These are phyloP conservation scores for Carpinus viminea DNA, from an alignment of 306 rosid genomes.

Conservation along the genomic window DNA sequence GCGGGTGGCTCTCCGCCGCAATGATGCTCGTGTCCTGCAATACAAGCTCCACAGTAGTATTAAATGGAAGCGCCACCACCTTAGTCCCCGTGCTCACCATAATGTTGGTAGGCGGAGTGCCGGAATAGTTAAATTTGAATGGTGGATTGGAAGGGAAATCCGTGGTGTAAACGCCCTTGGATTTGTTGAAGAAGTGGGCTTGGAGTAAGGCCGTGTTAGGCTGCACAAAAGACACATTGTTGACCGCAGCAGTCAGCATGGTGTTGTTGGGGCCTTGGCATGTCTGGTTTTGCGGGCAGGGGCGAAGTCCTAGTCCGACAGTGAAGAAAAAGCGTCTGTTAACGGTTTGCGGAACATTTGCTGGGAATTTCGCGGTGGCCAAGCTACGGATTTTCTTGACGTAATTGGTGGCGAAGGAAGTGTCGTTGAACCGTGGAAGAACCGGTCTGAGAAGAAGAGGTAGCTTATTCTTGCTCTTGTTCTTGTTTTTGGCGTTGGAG, in stretches of 20 bases:
- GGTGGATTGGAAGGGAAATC: slow-evolving; percentile 70
- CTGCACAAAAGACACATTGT: slow-evolving; percentile 68
- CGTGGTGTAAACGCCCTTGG: slow-evolving; percentile 55
- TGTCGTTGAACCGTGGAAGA: slow-evolving; percentile 64
- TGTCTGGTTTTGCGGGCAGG: slow-evolving; percentile 47
- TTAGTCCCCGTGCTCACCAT: slow-evolving; percentile 56
- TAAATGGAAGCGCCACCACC: slow-evolving; percentile 49
- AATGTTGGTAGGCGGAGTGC: slow-evolving; percentile 58
- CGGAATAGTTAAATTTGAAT: slow-evolving; percentile 65
- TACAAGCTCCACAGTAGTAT: slow-evolving; percentile 59
- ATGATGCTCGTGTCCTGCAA: slow-evolving; percentile 71
- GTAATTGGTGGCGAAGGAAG: slow-evolving; percentile 48
- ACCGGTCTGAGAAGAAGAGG: slow-evolving; percentile 48
- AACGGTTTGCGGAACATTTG: slow-evolving; percentile 55
- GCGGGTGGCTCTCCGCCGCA: slow-evolving; percentile 77
- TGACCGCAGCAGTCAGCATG: slow-evolving; percentile 48
- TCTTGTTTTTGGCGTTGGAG: slow-evolving; percentile 12
- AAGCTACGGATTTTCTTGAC: slow-evolving; percentile 53
- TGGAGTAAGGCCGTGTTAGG: slow-evolving; percentile 69
- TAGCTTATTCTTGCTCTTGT: slow-evolving; percentile 32
- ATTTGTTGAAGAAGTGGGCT: slow-evolving; percentile 63
- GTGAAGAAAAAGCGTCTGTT: slow-evolving; percentile 60
- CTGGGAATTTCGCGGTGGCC: slow-evolving; percentile 51
- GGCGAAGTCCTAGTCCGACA: slow-evolving; percentile 53
- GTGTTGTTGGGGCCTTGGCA: slow-evolving; percentile 72